Evolutionary conservation across 148 eudicot species (phyloP).

Genomic region (Rhododendron ferrugineum): DNA sequence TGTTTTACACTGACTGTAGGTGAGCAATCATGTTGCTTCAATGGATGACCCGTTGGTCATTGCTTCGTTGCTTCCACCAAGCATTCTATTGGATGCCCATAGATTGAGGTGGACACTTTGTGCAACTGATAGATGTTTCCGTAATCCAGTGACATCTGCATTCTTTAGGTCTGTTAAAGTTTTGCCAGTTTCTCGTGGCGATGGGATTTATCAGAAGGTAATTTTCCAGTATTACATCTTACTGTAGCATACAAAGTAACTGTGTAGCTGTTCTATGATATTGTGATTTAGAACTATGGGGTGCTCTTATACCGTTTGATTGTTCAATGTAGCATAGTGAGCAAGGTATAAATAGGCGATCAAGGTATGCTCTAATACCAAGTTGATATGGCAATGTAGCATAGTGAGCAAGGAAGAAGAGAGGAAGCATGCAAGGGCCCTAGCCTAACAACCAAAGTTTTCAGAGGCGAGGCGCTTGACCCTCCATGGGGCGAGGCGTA

Average conservation of each 20-base stretch:
- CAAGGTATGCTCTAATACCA: neutral
- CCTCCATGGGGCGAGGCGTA: no score
- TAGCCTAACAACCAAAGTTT: neutral
- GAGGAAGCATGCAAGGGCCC: neutral
- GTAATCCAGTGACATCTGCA: constrained; percentile 80
- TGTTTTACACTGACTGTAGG: constrained; percentile 34
- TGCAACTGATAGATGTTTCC: constrained; percentile 85
- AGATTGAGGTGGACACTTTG: constrained; percentile 92
- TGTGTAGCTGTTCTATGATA: neutral
- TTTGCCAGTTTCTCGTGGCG: constrained; percentile 87
- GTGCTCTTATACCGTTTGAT: neutral
- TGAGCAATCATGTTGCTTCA: constrained; percentile 96
- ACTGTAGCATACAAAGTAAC: neutral
- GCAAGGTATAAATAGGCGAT: neutral
- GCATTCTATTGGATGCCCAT: constrained; percentile 64
- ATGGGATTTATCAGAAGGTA: constrained; percentile 94
- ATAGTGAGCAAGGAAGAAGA: neutral
- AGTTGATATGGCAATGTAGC: neutral
- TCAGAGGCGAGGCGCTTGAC: no score
- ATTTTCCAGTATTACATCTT: neutral
- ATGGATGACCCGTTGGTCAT: constrained; percentile 87
- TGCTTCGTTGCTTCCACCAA: constrained; percentile 74
- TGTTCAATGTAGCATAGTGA: neutral
- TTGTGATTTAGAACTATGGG: neutral
- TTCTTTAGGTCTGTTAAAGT: constrained; percentile 84